Base-by-base conservation (phyloP, 768 basidiomycete species). In the Agaricus sinodeliciosus region DNA sequence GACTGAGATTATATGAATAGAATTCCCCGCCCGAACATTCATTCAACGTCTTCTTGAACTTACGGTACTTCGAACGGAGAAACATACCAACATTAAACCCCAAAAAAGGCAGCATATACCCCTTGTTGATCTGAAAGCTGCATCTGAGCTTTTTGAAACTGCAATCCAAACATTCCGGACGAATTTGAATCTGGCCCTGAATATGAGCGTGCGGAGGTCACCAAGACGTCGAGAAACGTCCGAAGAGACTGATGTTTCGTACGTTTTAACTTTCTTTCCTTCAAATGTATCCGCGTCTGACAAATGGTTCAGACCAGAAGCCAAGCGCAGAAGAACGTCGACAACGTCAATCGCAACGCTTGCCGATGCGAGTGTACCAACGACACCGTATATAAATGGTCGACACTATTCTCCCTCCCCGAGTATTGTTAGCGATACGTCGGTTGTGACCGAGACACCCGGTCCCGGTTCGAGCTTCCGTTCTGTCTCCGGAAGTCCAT, bases 21-120 rank as follows among this genome's bases (percentile, higher is more conserved):
- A 72, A 16, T 80, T 78, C 55, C 77, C 77, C n/a, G 60, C 73
- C 6, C 63, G 67, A 34, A 69, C 71, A 15, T 81, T 82, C 57
- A 58, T 81, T 16, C 73, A 77, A 25, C 76, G 79, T 39, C 60
- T 81, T 3, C 72, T 73, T 54, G 67, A 69, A 27, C 65, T 81
- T 25, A 68, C 65, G 9, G 67, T 69, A 56, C 64, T 65, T 16
- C 64, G 71, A 16, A 53, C 64, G 31, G 61, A 67, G 41, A 58
- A 47, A 57, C 58, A 52, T 49, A 61, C 22, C 52, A 58, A 43
- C 34, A 58, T 11, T 25, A 34, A 19, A 42, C 11, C 52, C 28
- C 27, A 48, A 15, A 39, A 44, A 41, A 55, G 19, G 28, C 54
- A 50, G 43, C 52, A 48, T 34, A 39, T 54, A 57, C 43, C 59